Evolutionary conservation across 2,329 filamentous ascomycete species (phyloP).

Genomic region (Colletotrichum eleusines): DNA sequence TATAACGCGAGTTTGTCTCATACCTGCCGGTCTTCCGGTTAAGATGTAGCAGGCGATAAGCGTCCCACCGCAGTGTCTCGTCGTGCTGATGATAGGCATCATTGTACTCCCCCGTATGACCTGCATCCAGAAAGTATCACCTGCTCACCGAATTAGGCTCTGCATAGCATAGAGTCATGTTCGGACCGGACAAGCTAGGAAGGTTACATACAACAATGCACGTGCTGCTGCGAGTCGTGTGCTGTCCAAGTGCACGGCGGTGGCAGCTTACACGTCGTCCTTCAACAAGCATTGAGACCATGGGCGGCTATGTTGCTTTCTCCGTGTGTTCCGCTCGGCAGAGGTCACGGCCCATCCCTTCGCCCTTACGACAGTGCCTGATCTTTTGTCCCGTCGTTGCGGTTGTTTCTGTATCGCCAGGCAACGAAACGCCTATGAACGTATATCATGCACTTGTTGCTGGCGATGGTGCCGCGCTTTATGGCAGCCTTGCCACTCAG

Average conservation of each 20-base stretch:
- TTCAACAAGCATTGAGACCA: too few relatives aligned
- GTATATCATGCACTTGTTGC: not conserved
- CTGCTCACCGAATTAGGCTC: not conserved
- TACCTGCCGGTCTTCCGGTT: not conserved
- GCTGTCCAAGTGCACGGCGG: too few relatives aligned
- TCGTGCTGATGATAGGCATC: not conserved
- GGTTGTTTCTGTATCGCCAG: not conserved
- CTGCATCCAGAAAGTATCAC: not conserved
- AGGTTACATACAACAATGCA: too few relatives aligned
- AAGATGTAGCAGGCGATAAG: not conserved
- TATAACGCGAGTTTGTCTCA: not conserved
- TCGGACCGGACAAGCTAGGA: too few relatives aligned
- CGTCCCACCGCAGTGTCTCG: not conserved
- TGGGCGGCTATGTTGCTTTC: too few relatives aligned
- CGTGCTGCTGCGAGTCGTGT: too few relatives aligned
- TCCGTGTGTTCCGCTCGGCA: too few relatives aligned
- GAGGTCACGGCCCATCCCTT: too few relatives aligned
- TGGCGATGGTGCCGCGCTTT: not conserved
- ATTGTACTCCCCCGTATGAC: not conserved
- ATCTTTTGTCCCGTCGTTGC: not conserved
- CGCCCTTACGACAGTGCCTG: not conserved
- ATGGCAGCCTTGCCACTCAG: not conserved
- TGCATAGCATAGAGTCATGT: not conserved
- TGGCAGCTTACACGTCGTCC: too few relatives aligned
- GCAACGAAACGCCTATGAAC: not conserved